Conservation (phyloP, 2,329 filamentous ascomycete genomes). For the Epicoccum sorghinum region DNA sequence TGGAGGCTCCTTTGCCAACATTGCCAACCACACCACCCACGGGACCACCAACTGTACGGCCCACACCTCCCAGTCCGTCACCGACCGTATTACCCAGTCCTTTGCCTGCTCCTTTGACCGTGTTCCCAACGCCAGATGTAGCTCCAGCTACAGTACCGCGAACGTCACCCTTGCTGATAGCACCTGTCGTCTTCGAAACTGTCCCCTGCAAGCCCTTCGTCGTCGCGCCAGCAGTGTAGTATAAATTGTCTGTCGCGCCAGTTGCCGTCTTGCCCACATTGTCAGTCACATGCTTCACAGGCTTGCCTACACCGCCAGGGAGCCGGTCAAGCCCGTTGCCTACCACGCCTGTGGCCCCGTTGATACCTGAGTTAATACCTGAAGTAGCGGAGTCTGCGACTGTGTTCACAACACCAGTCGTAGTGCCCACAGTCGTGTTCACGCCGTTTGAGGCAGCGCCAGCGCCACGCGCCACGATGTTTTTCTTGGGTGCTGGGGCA, state of each 20-base stretch:
- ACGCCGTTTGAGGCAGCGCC: constrained; percentile 43
- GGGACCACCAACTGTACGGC: constrained; percentile 46
- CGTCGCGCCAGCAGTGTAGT: constrained; percentile 49
- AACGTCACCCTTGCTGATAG: constrained; percentile 51
- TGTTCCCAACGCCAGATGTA: constrained; percentile 46
- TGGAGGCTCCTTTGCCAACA: constrained; percentile 50
- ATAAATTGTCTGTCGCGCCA: constrained; percentile 47
- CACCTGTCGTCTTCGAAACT: constrained; percentile 52
- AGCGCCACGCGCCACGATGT: constrained; percentile 42
- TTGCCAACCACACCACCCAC: constrained; percentile 51
- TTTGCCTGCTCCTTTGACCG: constrained; percentile 43
- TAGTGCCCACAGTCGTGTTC: constrained; percentile 46
- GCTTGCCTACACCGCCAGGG: constrained; percentile 44
- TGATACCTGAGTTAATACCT: constrained; percentile 45
- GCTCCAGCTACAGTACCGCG: constrained; percentile 48
- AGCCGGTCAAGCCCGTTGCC: constrained; percentile 47
- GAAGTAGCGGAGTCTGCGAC: constrained; percentile 47
- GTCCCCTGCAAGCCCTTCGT: constrained; percentile 52
- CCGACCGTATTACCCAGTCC: constrained; percentile 45
- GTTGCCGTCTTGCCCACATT: constrained; percentile 52
- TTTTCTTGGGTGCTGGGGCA: constrained; percentile 34
- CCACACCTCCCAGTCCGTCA: constrained; percentile 48
- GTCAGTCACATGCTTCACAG: constrained; percentile 49
- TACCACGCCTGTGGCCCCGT: constrained; percentile 44
- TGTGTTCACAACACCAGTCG: constrained; percentile 43